These are phyloP conservation scores for Shiraia sp. DNA, from an alignment of 2,329 filamentous ascomycete species.

Conservation along the genomic window DNA sequence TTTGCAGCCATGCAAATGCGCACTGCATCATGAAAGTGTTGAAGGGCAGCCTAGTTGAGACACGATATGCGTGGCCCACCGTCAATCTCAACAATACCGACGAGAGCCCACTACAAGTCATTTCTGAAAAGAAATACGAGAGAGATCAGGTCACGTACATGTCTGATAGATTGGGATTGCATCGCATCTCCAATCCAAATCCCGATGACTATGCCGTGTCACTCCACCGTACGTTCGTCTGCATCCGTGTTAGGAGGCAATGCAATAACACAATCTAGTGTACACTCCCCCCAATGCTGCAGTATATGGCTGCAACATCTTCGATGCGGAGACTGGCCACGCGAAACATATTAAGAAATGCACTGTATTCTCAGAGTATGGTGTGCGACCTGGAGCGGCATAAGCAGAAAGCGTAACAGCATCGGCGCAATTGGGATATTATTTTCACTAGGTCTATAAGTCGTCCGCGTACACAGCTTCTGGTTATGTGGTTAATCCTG, in stretches of 20 bases:
- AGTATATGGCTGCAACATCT: constrained; percentile 78
- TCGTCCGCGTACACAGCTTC: too few relatives aligned
- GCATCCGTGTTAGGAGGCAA: background rate
- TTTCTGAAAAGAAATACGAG: constrained; percentile 68
- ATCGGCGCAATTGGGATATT: too few relatives aligned
- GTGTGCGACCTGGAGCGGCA: constrained; percentile 5
- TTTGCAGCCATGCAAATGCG: constrained; percentile 62
- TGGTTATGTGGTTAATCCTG: too few relatives aligned
- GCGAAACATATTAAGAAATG: constrained; percentile 33
- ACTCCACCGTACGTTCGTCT: constrained; percentile 66
- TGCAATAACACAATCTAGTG: constrained; percentile 48
- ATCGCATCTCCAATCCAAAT: constrained; percentile 78
- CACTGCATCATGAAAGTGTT: constrained; percentile 93
- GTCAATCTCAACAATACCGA: constrained; percentile 51
- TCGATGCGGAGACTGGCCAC: constrained; percentile 71
- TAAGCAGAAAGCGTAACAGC: too few relatives aligned
- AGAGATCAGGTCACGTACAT: constrained; percentile 85
- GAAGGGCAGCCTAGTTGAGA: constrained; percentile 77
- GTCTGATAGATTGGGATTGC: constrained; percentile 83
- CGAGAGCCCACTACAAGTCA: constrained; percentile 62
- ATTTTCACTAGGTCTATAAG: too few relatives aligned
- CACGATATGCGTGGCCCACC: constrained; percentile 74
- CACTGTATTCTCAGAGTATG: constrained; percentile 41
- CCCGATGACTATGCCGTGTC: constrained; percentile 76
- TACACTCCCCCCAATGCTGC: constrained; percentile 91